Percentiles rank a stretch among this genome's conserved stretches.
These are phyloP conservation scores for Aspergillus saccharolyticus DNA, from an alignment of 495 filamentous ascomycete genomes.

Conservation along the genomic window DNA sequence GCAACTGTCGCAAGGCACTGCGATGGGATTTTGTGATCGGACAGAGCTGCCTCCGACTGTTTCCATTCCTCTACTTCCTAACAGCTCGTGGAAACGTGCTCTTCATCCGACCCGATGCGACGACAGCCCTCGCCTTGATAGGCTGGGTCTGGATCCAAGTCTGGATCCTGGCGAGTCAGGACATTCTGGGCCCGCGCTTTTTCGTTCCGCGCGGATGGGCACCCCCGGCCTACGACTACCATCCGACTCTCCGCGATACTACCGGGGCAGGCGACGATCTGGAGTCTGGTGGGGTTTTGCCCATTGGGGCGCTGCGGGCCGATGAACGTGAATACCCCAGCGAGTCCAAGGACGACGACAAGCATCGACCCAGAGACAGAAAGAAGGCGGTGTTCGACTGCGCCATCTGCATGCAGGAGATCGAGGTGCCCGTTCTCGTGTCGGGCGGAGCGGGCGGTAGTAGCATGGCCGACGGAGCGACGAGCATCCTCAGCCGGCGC, in stretches of 20 bases:
- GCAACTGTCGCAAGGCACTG: slow-evolving; percentile 85
- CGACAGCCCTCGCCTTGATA: slow-evolving; percentile 54
- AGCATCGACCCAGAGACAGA: slow-evolving; percentile 34
- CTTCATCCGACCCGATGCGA: slow-evolving; percentile 65
- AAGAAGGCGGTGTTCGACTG: slow-evolving; percentile 74
- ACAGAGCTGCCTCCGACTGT: slow-evolving; percentile 67
- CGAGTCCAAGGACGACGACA: slow-evolving; percentile 37
- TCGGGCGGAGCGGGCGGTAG: slow-evolving; percentile 44
- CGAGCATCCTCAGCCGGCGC: slow-evolving; percentile 69
- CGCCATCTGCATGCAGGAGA: slow-evolving; percentile 86
- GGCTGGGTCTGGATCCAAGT: slow-evolving; percentile 95
- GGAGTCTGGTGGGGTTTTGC: slow-evolving; percentile 65
- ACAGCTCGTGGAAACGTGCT: slow-evolving; percentile 68
- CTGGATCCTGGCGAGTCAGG: slow-evolving; percentile 69
- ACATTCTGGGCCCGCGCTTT: slow-evolving; percentile 80
- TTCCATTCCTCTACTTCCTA: slow-evolving; percentile 81
- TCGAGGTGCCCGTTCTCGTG: slow-evolving; percentile 79
- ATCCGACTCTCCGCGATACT: slow-evolving; percentile 75
- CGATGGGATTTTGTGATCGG: slow-evolving; percentile 85
- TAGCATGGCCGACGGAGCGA: slow-evolving; percentile 54
- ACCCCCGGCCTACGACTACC: slow-evolving; percentile 89
- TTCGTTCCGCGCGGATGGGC: slow-evolving; percentile 65
- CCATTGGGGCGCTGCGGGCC: slow-evolving; percentile 58
- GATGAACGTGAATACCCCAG: slow-evolving; percentile 37
- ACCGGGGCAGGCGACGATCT: slow-evolving; percentile 52